These are phyloP conservation scores for Asclepias syriaca DNA, from an alignment of 257 asterid species.

Conservation along the genomic window DNA sequence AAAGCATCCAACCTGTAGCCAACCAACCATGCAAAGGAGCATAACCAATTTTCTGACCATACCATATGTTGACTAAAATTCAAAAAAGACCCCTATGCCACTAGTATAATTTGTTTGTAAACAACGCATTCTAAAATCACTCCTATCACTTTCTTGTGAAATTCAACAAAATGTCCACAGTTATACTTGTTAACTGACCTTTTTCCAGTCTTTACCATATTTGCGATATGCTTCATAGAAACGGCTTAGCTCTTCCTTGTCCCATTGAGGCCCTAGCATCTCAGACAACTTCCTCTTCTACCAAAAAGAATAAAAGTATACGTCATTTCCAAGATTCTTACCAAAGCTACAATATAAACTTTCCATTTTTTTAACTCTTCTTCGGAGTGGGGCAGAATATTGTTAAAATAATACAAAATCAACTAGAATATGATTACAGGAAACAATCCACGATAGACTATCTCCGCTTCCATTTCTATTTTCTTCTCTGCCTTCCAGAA, in stretches of 20 bases:
- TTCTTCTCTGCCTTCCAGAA: slow-evolving; percentile 1
- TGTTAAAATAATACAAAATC: not conserved
- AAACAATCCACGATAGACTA: not conserved
- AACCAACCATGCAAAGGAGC: not conserved
- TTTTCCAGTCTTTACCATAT: slow-evolving; percentile 81
- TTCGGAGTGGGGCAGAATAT: not conserved
- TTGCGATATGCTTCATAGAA: slow-evolving; percentile 84
- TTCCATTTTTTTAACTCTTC: too few species aligned
- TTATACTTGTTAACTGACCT: slow-evolving; percentile 44
- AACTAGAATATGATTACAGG: not conserved
- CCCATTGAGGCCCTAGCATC: slow-evolving; percentile 89
- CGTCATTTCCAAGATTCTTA: not conserved
- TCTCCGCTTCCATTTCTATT: not conserved
- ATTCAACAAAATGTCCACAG: not conserved
- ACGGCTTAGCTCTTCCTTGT: slow-evolving; percentile 65
- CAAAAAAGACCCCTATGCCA: not conserved
- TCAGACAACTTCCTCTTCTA: slow-evolving; percentile 85
- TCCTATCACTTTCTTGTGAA: not conserved
- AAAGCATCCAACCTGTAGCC: not conserved
- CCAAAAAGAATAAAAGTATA: slow-evolving; percentile 6
- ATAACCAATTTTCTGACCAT: not conserved
- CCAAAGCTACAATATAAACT: not conserved
- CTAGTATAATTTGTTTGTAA: not conserved
- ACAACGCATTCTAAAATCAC: not conserved
- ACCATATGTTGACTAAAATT: not conserved